phyloP scores from a whole-genome alignment of 2,329 filamentous ascomycete genomes.

The Aspergillus persii region DNA sequence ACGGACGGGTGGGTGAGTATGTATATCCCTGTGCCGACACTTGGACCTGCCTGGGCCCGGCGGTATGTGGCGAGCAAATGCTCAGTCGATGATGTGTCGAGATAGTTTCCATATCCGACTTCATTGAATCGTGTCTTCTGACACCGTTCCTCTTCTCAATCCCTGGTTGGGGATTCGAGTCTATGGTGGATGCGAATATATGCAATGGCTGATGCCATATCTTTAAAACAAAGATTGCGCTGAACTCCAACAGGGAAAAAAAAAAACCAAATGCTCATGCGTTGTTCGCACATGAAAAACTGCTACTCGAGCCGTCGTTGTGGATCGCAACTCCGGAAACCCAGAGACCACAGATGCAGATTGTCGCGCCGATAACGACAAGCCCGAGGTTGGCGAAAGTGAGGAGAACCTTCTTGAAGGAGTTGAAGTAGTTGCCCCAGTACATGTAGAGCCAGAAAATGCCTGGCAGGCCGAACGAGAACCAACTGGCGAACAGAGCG shows the following conservation, averaged over 20 bases:
- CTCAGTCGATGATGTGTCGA: not conserved
- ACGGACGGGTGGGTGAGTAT: not conserved
- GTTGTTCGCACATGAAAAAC: conserved; percentile 18
- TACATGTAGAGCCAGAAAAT: conserved; percentile 30
- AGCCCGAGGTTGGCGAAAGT: conserved; percentile 11
- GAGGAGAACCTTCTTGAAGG: conserved; percentile 19
- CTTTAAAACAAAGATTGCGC: not conserved
- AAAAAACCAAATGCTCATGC: not conserved
- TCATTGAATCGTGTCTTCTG: not conserved
- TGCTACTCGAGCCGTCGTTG: conserved; percentile 10
- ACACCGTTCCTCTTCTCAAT: no score
- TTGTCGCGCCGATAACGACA: conserved; percentile 4
- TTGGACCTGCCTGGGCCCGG: no score
- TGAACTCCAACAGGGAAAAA: not conserved
- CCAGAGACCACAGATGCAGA: conserved; percentile 16
- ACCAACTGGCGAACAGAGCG: conserved; percentile 63
- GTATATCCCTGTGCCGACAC: not conserved
- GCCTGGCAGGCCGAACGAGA: conserved; percentile 44
- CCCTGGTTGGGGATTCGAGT: no score
- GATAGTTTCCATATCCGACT: not conserved
- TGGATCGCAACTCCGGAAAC: conserved; percentile 19
- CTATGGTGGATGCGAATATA: no score
- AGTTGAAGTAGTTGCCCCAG: conserved; percentile 17
- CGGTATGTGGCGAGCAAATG: not conserved
- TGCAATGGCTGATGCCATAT: not conserved